Evolutionary conservation across 2,329 filamentous ascomycete species (phyloP), one percentile per base, ranked within the genome.

Genomic region (Aspergillus quadrilineatus): DNA sequence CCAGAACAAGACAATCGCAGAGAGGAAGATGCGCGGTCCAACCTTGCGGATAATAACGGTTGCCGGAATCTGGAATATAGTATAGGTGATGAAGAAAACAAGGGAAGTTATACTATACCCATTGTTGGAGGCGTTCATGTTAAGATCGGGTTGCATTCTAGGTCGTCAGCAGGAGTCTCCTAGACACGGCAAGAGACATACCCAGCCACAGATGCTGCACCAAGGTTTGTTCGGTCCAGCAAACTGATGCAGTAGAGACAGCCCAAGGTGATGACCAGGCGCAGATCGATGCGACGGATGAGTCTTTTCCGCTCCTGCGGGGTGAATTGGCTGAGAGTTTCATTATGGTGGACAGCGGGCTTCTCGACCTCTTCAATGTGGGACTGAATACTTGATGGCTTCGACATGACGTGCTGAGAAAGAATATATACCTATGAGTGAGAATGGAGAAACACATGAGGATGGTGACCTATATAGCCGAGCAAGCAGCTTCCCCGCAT

Each of bases 1-100:
- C 53, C 53, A 56, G 7, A 60, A 26, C 7, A 67, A 17, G 6
- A 64, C 63, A 14, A 70, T 71, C 5, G 52, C 49, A 0, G 67
- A 55, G 14, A 73, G 54, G 50, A 72, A 72, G 15, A 59, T 52
- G 6, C 67, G 65, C 1, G 71, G 70, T 0, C 89, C 88, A 50
- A 91, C 65, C 65, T 84, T 85, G 36, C 88, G 85, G 49, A 88
- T 80, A 34, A 90, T 71, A 42, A 90, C 75, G 0, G 88, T 90
- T 2, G 87, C 87, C 0, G 87, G 87, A 0, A 87, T 85, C 67
- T 92, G 88, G 60, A 90, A 87, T 50, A 89, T 51, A 59, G 88
- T 82, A 69, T 91, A 92, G 1, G 87, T 82, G 62, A 89, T 79
- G 77, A 90, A 91, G 77, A 91, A 91, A 65, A 90, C 79, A 36